phyloP scores from a whole-genome alignment of 371 early-diverging fungal genomes.

The Rhizopus arrhizus region DNA sequence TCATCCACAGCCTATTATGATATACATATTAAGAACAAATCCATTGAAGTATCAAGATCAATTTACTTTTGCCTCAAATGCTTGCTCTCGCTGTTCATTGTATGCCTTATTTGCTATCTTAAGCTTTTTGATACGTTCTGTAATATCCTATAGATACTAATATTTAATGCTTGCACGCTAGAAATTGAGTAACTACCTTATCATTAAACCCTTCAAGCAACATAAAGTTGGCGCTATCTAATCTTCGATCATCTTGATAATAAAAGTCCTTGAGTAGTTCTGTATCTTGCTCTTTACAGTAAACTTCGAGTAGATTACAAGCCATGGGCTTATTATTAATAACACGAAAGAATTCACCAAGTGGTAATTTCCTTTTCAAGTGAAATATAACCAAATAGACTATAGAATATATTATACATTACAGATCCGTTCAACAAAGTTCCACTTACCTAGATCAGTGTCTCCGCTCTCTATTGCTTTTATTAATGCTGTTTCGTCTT shows the following conservation, averaged over 20 bases:
- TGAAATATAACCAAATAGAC: slow-evolving; percentile 91
- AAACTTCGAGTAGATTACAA: slow-evolving; percentile 79
- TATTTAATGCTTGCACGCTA: neutral
- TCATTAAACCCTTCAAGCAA: slow-evolving; percentile 63
- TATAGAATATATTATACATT: slow-evolving; percentile 17
- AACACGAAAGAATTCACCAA: slow-evolving; percentile 89
- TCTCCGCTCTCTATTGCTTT: slow-evolving; percentile 95
- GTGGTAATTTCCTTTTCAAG: slow-evolving; percentile 78
- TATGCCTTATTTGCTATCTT: slow-evolving; percentile 72
- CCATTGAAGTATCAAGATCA: no score
- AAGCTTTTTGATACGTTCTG: slow-evolving; percentile 69
- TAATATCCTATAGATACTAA: slow-evolving; percentile 39
- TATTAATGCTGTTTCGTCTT: slow-evolving; percentile 83
- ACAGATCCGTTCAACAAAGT: neutral
- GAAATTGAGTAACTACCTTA: slow-evolving; percentile 33
- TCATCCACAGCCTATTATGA: slow-evolving; percentile 69
- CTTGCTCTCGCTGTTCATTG: slow-evolving; percentile 69
- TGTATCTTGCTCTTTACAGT: slow-evolving; percentile 75
- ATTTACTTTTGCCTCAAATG: slow-evolving; percentile 75
- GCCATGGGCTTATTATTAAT: slow-evolving; percentile 84
- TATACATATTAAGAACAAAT: neutral
- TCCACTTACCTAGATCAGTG: slow-evolving; percentile 78
- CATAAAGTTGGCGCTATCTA: slow-evolving; percentile 73
- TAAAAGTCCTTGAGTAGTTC: slow-evolving; percentile 89
- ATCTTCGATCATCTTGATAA: slow-evolving; percentile 88